Base-by-base conservation (phyloP, 331 rosid genomes). In the Rosa hybrid region DNA sequence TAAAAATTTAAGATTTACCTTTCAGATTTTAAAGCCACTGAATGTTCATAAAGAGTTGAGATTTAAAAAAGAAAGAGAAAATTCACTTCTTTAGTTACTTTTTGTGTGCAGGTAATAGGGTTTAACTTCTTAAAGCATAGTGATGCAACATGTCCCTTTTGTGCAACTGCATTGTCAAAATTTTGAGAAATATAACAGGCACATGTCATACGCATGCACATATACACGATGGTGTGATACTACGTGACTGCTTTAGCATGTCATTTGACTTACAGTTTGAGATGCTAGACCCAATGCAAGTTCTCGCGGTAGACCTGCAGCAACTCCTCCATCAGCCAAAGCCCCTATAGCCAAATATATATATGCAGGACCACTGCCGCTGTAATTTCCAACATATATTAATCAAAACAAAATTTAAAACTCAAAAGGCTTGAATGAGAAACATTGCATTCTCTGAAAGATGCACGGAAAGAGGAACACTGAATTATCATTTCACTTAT, bases 321-420 rank as follows among this genome's bases (percentile, higher is more conserved):
- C 99, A 69, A 93, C 98, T 78, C 98, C 99, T 82, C 98, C 99
- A 83, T 95, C 98, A 12, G 99, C 99, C 88, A 95, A 86, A 86
- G 98, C 98, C 85, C 93, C 99, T 74, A 95, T 93, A 1, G 91
- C 97, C 87, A 95, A 84, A 82, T 83, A 95, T 78, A 95, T 48
- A 76, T 93, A 95, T 62, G 96, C 98, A 70, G 97, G 99, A 63
- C 99, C 98, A 68, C 98, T 91, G 67, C 96, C 99, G 84, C 97
- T 95, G 98, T 80, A 89, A 4, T 79, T 74, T 80, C 86, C 59
- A 65, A n/a, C 39, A 77, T 34, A 14, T 11, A 34, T 71, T 14
- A 72, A 50, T 25, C 17, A 34, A 53, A 34, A 34, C 39, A 7
- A 0, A 42, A 5, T 42, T 42, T 42, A 42, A 42, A 42, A 42